phyloP scores from a whole-genome alignment of 768 basidiomycete genomes.

The Rhizopogon roseolus region DNA sequence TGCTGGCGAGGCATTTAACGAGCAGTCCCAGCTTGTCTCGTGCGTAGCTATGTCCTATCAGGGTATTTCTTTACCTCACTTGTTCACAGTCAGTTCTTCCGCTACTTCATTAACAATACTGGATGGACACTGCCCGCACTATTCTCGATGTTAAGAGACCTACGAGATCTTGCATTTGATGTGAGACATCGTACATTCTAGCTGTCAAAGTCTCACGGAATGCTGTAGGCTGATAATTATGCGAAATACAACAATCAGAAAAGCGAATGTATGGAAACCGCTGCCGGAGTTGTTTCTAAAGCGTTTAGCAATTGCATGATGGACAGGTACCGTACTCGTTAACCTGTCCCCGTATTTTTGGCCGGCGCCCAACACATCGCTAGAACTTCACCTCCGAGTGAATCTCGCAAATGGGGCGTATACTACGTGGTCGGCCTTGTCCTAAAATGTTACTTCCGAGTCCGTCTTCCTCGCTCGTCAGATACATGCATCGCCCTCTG shows the following conservation, averaged over 20 bases:
- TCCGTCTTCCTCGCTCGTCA: slow-evolving; percentile 30
- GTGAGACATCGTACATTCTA: slow-evolving; percentile 34
- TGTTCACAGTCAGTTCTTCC: slow-evolving; percentile 58
- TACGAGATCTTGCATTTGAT: slow-evolving; percentile 82
- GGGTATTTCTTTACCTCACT: neutral
- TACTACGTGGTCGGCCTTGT: slow-evolving; percentile 91
- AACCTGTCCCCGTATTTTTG: neutral
- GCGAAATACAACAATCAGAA: slow-evolving; percentile 52
- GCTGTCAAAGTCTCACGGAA: neutral
- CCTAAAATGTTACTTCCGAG: slow-evolving; percentile 93
- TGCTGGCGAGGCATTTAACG: slow-evolving; percentile 72
- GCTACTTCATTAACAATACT: slow-evolving; percentile 74
- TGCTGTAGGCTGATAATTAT: slow-evolving; percentile 53
- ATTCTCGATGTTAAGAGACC: slow-evolving; percentile 75
- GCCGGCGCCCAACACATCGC: neutral
- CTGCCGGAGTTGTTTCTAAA: slow-evolving; percentile 81
- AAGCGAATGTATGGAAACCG: slow-evolving; percentile 77
- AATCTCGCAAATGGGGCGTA: slow-evolving; percentile 85
- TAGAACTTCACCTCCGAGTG: slow-evolving; percentile 63
- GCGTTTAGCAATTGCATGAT: slow-evolving; percentile 88
- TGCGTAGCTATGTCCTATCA: slow-evolving; percentile 35
- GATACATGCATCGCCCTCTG: slow-evolving; percentile 2
- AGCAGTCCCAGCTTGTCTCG: slow-evolving; percentile 73
- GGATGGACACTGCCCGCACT: slow-evolving; percentile 86
- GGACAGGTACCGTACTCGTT: slow-evolving; percentile 49